These are phyloP conservation scores for Aspergillus clavatus DNA, from an alignment of 2,329 filamentous ascomycete genomes.

Conservation along the genomic window DNA sequence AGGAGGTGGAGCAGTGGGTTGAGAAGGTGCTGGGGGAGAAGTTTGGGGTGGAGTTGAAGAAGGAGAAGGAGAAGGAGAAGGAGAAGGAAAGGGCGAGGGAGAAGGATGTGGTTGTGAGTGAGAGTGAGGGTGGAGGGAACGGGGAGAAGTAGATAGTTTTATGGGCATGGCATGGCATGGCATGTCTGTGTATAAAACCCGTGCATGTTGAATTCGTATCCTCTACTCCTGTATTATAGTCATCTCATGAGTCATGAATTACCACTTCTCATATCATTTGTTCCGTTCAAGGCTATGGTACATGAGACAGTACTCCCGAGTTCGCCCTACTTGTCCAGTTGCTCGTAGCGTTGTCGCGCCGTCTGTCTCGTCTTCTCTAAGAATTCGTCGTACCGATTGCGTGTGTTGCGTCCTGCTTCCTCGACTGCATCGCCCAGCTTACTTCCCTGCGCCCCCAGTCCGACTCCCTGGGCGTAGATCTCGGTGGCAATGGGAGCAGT, in stretches of 20 bases:
- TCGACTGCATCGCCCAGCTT: conserved; percentile 47
- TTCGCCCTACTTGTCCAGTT: conserved; percentile 26
- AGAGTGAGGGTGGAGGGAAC: neutral
- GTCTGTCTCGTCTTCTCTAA: conserved; percentile 44
- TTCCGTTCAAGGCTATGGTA: neutral
- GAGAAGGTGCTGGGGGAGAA: conserved; percentile 46
- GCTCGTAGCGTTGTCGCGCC: conserved; percentile 46
- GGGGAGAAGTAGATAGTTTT: neutral
- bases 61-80: conserved; percentile 23
- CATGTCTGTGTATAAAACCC: neutral
- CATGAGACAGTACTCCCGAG: neutral
- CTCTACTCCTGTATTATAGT: conserved; percentile 1
- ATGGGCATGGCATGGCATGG: neutral
- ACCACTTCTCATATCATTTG: no score
- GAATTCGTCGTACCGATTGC: conserved; percentile 45
- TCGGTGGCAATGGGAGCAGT: conserved; percentile 46
- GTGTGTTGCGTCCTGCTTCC: conserved; percentile 46
- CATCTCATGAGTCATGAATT: neutral
- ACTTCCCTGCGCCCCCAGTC: conserved; percentile 46
- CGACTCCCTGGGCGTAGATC: conserved; percentile 48
- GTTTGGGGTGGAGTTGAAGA: conserved; percentile 40
- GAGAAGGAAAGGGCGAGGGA: conserved; percentile 7
- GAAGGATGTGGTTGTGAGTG: neutral
- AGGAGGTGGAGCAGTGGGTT: conserved; percentile 53
- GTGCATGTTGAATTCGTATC: no score